Percentiles rank a stretch among this genome's conserved stretches.
Evolutionary conservation across 1,284 basidiomycete genomes (phyloP).

Genomic region (Leccinum pachyderme): DNA sequence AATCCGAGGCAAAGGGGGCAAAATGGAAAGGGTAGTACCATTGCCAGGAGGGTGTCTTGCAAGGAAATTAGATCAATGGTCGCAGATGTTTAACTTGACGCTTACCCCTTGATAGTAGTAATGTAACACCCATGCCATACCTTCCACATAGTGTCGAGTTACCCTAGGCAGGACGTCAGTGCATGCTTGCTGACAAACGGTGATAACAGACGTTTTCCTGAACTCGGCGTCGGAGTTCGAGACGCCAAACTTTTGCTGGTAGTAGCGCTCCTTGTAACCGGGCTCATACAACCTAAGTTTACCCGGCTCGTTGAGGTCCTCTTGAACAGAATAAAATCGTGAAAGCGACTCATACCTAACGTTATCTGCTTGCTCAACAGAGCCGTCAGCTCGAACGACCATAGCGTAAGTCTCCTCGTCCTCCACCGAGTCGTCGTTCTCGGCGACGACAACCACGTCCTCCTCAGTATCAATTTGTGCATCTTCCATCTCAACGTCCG

Average conservation of each 20-base stretch:
- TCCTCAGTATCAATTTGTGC: conserved; percentile 41
- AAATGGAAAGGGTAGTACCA: conserved; percentile 99
- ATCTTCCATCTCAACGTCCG: conserved; percentile 60
- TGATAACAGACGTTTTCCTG: conserved; percentile 61
- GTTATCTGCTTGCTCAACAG: conserved; percentile 89
- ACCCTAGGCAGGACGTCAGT: conserved; percentile 50
- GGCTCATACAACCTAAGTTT: conserved; percentile 82
- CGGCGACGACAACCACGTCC: conserved; percentile 43
- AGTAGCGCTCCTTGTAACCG: conserved; percentile 95
- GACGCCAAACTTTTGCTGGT: conserved; percentile 89
- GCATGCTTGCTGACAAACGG: neutral
- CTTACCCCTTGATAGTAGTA: conserved; percentile 96
- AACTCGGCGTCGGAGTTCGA: conserved; percentile 73
- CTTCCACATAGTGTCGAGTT: conserved; percentile 86
- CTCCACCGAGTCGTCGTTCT: conserved; percentile 47
- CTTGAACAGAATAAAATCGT: neutral
- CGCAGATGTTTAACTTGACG: neutral
- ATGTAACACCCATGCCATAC: conserved; percentile 93
- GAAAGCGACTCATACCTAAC: conserved; percentile 66
- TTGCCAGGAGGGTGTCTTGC: conserved; percentile 93
- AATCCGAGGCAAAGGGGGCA: conserved; percentile 97
- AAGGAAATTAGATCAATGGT: conserved; percentile 13
- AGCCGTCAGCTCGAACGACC: conserved; percentile 84
- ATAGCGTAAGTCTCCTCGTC: conserved; percentile 47
- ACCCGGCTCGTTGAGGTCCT: conserved; percentile 16